Evolutionary conservation across 2,329 filamentous ascomycete species (phyloP), one percentile per base, ranked within the genome.

Genomic region (Tolypocladium capitatum): DNA sequence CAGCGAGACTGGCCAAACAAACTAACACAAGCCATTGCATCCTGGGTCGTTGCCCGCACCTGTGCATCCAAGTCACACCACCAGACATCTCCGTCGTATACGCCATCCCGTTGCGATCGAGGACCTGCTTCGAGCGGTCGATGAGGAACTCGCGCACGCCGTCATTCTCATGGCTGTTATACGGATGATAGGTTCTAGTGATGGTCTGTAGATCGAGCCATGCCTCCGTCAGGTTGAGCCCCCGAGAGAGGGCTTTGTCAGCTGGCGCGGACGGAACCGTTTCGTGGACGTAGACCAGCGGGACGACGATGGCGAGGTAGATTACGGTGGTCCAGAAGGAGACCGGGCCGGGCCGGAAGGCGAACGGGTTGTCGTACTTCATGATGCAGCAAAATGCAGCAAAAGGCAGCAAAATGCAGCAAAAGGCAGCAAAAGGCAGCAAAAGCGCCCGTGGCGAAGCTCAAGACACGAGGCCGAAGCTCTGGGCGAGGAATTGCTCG

Each of bases 151-250:
- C 69, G 51, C 86, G 81, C 32, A 96, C 81, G 24, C 80, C 70
- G 56, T 95, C 90, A 62, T 96, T 97, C 51, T 78, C 74, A 50
- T 74, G 82, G 55, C 84, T 90, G 67, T 95, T 96, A 70, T 87
- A 95, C 0, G 92, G 91, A 62, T 95, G 92, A 60, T 85, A 92
- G 1, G 74, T 73, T 53, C 73, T 73, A 32, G 84, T 91, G 44
- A 98, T 74, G 48, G 74, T 69, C 51, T 88, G 80, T 31, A 98
- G 72, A 61, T 97, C 90, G 13, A 73, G 67, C 90, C 90, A 97
- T 34, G 91, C 88, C 66, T 94, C 81, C 2, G 83, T 84, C 46
- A 97, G 68, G 58, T 95, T 87, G 58, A 94, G 69, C 18, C 88
- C 89, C 9, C 54, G 55, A 31, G 56, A 69, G 60, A 75, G 6